Evolutionary conservation across 139 green algal species (phyloP).

Genomic region (Choricystis sp.): DNA sequence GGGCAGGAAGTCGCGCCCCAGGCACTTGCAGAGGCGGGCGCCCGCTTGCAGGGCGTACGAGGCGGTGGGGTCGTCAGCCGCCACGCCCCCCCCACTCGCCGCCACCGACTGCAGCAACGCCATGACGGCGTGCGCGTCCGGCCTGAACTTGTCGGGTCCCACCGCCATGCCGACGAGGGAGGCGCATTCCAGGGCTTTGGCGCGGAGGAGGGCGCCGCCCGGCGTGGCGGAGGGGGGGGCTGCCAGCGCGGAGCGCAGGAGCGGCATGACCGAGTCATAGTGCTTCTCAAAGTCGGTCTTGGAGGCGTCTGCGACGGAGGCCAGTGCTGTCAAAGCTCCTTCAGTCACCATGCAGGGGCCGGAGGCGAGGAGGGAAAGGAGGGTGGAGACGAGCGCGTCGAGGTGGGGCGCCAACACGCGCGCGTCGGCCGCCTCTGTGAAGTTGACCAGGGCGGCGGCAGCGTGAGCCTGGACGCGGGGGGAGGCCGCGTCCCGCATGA

Average conservation of each 20-base stretch:
- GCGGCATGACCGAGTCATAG: slow-evolving; percentile 56
- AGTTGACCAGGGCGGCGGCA: slow-evolving; percentile 90
- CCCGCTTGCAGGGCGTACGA: slow-evolving; percentile 73
- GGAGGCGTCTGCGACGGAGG: slow-evolving; percentile 76
- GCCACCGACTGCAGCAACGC: slow-evolving; percentile 67
- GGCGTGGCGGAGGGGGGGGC: slow-evolving; percentile 29
- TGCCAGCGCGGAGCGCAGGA: slow-evolving; percentile 70
- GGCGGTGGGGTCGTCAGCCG: slow-evolving; percentile 37
- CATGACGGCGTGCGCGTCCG: slow-evolving; percentile 77
- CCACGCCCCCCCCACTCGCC: slow-evolving; percentile 24
- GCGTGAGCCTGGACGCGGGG: slow-evolving; percentile 90
- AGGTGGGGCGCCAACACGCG: slow-evolving; percentile 81
- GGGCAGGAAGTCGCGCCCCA: slow-evolving; percentile 89
- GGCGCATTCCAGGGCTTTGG: slow-evolving; percentile 94
- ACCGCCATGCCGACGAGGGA: slow-evolving; percentile 95
- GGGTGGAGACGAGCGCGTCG: slow-evolving; percentile 75
- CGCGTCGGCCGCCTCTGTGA: slow-evolving; percentile 69
- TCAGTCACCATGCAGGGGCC: slow-evolving; percentile 65
- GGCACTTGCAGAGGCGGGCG: slow-evolving; percentile 90
- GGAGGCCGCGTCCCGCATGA: slow-evolving; percentile 76
- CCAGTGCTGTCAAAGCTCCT: slow-evolving; percentile 84
- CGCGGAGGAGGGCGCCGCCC: slow-evolving; percentile 68
- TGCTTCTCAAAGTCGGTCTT: slow-evolving; percentile 70
- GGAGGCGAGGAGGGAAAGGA: slow-evolving; percentile 52
- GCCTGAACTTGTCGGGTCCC: slow-evolving; percentile 73